Conservation (phyloP, 2,329 filamentous ascomycete species). For the Colletotrichum somersetense region DNA sequence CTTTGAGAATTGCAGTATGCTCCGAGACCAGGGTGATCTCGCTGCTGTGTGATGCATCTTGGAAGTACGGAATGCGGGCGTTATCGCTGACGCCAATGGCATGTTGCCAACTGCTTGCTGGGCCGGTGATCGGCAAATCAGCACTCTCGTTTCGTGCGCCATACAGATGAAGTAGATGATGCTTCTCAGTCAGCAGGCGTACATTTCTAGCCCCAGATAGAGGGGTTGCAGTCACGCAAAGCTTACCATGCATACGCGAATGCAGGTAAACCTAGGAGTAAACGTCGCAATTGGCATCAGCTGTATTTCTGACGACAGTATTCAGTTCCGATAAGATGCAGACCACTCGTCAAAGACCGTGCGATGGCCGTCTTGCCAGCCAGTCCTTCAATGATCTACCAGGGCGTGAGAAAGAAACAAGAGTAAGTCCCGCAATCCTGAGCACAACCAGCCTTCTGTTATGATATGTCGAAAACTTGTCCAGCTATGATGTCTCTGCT, state of each 20-base stretch:
- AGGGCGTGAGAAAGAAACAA: too few relatives aligned
- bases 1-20: slow-evolving; percentile 9
- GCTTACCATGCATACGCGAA: slow-evolving; percentile 18
- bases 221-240: background rate
- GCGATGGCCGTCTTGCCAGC: too few relatives aligned
- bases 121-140: slow-evolving; percentile 7
- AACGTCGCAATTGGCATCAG: slow-evolving; percentile 41
- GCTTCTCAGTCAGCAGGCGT: background rate
- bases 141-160: background rate
- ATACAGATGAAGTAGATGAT: background rate
- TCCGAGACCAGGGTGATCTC: slow-evolving; percentile 1
- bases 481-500: too few relatives aligned
- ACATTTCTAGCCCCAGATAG: slow-evolving; percentile 7
- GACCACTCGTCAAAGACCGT: background rate
- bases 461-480: too few relatives aligned
- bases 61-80: background rate
- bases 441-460: too few relatives aligned
- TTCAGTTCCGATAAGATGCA: background rate
- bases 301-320: background rate
- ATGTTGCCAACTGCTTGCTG: slow-evolving; percentile 1
- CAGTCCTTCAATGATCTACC: background rate
- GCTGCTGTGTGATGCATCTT: background rate
- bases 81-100: slow-evolving; percentile 13
- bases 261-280: slow-evolving; percentile 13
- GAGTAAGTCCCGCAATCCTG: background rate